Evolutionary conservation across 2,329 filamentous ascomycete species (phyloP), one percentile per base, ranked within the genome.

Genomic region (Phialocephala subalpina): DNA sequence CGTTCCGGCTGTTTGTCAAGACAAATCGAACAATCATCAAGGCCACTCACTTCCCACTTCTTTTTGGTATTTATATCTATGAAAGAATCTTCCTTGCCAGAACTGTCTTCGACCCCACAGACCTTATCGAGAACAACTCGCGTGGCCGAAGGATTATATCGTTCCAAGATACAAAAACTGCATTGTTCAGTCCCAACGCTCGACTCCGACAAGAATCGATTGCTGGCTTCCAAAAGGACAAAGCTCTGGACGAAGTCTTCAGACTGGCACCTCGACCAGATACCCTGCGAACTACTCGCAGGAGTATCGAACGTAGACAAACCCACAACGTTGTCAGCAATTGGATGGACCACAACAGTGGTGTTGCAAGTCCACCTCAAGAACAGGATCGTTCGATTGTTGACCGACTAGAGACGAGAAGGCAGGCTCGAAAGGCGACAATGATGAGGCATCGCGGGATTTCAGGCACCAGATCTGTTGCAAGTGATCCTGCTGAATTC

Each of bases 1-100:
- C 94, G 0, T 89, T 97, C 72, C 87, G 87, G 47, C 86, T 89
- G 58, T 98, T 96, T 74, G 90, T 98, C 69, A 90, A 88, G 75
- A 81, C 97, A 69, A 98, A 98, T 77, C 88, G 95, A n/a, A 91
- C 88, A 0, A 88, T 97, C 67, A 97, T 98, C 82, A 97, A 97
- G 76, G 79, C 91, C 49, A 97, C 94, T 0, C 95, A 98, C 78
- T 90, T 96, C 68, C 94, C 95, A 0, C 86, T 98, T 2, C 80
- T 98, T 0, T 94, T 97, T 75, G 84, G 87, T 64, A 97, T 98
- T 63, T 98, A 92, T 74, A 73, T 92, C 22, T 98, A 98, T 77
- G 95, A 98, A 78, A 91, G 90, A 65, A 84, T 92, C 42, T 87
- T 96, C 73, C 82, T 98, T 33, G 89, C 92, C 2, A 85, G 90